Percentiles rank a stretch among this genome's conserved stretches.
phyloP scores from a whole-genome alignment of 352 stramenopile genomes.

The Pythium brachiatum region DNA sequence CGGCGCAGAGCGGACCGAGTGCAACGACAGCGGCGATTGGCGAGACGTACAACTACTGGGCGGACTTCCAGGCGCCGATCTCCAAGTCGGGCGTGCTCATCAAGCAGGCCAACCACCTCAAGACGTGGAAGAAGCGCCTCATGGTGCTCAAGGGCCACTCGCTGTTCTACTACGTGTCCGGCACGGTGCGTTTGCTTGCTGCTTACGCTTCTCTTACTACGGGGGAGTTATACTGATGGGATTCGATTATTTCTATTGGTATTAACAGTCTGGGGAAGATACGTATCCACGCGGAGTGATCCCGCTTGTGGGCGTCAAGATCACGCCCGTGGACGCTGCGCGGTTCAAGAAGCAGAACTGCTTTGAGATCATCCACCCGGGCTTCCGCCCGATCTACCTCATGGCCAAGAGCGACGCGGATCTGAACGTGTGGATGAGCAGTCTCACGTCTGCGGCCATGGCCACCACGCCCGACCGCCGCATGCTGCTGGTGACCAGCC shows the following conservation, averaged over 20 bases:
- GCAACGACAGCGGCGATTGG: conserved; percentile 26
- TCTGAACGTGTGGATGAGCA: conserved; percentile 84
- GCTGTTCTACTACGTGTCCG: conserved; percentile 87
- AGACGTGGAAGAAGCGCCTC: conserved; percentile 87
- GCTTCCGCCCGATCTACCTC: conserved; percentile 77
- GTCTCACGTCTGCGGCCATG: conserved; percentile 78
- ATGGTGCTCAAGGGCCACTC: conserved; percentile 88
- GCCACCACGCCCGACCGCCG: conserved; percentile 63
- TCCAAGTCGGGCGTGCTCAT: conserved; percentile 84
- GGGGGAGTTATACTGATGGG: not conserved
- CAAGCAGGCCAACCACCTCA: conserved; percentile 87
- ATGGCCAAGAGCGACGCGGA: conserved; percentile 86
- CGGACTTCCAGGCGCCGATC: conserved; percentile 80
- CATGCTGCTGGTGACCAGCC: conserved; percentile 56
- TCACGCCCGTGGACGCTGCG: conserved; percentile 71
- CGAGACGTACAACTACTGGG: conserved; percentile 49
- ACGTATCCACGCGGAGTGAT: conserved; percentile 83
- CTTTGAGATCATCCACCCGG: conserved; percentile 85
- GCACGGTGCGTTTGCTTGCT: conserved; percentile 49
- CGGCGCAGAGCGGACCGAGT: conserved; percentile 27
- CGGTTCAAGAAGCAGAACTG: conserved; percentile 86
- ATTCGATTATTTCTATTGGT: conserved; percentile 4
- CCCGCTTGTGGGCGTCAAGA: conserved; percentile 67
- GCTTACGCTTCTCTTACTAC: no score
- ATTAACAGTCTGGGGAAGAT: conserved; percentile 71